Evolutionary conservation across 208 protist species (phyloP).

Genomic region (Trypanosoma lewisi): DNA sequence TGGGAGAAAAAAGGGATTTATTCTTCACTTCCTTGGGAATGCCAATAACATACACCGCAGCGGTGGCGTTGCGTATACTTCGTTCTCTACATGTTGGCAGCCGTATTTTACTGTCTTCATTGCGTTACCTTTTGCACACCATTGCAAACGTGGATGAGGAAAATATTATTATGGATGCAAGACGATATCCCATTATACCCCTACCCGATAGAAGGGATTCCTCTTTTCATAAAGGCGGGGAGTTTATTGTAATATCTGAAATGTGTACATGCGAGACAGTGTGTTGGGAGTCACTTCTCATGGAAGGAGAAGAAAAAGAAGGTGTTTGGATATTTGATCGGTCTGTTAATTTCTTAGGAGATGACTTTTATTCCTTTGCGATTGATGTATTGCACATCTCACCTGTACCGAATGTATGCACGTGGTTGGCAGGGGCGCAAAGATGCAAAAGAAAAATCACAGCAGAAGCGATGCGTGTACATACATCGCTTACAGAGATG

Average conservation of each 20-base stretch:
- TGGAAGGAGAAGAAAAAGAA: background rate
- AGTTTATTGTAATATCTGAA: constrained; percentile 26
- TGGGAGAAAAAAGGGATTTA: too few species aligned
- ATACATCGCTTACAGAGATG: constrained; percentile 19
- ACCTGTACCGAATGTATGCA: constrained; percentile 29
- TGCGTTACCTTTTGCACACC: constrained; percentile 17
- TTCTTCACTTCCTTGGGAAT: constrained; percentile 1
- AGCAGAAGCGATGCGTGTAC: too few species aligned
- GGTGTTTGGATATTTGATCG: constrained; percentile 1
- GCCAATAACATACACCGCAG: background rate
- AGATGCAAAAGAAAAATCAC: constrained; percentile 11
- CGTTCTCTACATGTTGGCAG: constrained; percentile 9
- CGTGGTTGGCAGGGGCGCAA: constrained; percentile 39
- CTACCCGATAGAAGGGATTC: constrained; percentile 11
- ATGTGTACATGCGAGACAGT: constrained; percentile 44
- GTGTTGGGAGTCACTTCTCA: constrained; percentile 35
- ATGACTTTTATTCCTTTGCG: constrained; percentile 18
- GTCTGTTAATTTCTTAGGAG: constrained; percentile 25
- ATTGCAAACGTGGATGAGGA: constrained; percentile 5
- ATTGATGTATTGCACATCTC: constrained; percentile 33
- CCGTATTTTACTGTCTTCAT: background rate
- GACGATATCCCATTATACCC: constrained; percentile 9
- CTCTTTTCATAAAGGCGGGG: background rate
- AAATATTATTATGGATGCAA: constrained; percentile 8
- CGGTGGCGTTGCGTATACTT: constrained; percentile 10